These are phyloP conservation scores for Dendrobium huoshanense DNA, from an alignment of 106 monocot genomes.

Conservation along the genomic window DNA sequence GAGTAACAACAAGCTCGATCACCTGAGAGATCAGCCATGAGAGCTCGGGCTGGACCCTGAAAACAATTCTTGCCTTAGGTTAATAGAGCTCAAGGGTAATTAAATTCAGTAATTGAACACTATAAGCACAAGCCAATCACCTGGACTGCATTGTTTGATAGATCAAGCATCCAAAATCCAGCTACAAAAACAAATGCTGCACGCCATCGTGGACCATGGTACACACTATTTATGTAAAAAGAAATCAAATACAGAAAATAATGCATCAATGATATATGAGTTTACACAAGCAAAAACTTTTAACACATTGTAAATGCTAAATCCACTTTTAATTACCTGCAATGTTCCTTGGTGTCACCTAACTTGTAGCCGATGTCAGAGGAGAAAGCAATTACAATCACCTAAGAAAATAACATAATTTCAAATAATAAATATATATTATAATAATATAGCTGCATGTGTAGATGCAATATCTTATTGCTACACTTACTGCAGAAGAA, in stretches of 20 bases:
- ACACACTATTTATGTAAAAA: conserved; percentile 38
- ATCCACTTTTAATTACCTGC: conserved; percentile 38
- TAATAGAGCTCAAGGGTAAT: neutral
- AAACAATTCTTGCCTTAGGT: neutral
- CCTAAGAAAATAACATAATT: conserved; percentile 29
- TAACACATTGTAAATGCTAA: neutral
- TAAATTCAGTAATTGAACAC: neutral
- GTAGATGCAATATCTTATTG: neutral
- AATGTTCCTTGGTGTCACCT: conserved; percentile 80
- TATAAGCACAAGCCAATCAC: conserved; percentile 23
- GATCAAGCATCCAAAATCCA: conserved; percentile 96
- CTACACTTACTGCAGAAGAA: conserved; percentile 55
- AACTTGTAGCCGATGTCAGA: conserved; percentile 75
- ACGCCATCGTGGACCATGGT: conserved; percentile 72
- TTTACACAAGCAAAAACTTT: neutral
- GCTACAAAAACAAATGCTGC: conserved; percentile 75
- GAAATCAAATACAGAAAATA: neutral
- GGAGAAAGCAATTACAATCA: conserved; percentile 75
- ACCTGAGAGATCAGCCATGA: conserved; percentile 98
- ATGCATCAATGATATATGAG: neutral
- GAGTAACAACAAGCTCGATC: neutral
- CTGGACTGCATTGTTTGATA: conserved; percentile 92
- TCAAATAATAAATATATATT: neutral
- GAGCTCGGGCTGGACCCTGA: conserved; percentile 91
- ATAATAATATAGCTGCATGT: neutral